Base-by-base conservation (phyloP, 2,329 filamentous ascomycete species). In the Aspergillus fijiensis region DNA sequence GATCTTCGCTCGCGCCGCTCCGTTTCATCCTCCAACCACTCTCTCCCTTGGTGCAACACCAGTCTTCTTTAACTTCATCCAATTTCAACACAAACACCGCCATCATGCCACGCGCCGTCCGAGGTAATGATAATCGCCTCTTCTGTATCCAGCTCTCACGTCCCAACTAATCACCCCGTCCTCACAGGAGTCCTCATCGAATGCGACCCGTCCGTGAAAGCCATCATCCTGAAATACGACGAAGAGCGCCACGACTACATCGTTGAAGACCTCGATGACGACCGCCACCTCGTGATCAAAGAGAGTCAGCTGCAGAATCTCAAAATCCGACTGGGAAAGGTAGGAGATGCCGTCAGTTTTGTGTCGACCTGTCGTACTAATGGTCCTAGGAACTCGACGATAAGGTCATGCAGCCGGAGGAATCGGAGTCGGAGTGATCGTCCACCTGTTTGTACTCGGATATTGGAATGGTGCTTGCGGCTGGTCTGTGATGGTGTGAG, bases 191-290 rank as follows among this genome's bases (percentile, higher is more conserved):
- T 80, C 47, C 71, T 80, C 12, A 75, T 81, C 60, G 77, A 80
- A 69, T 80, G 79, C 69, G 79, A 81, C 63, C 79, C 79, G 3
- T 80, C 79, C 47, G 79, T 81, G 65, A 80, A 80, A 67, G 77
- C 79, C 48, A 79, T 81, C 65, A 80, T 81, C 57, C 70, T 80
- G 29, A 81, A 80, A 53, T 80, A 80, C 65, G 79, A 81, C 61
- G 75, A 79, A 63, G 76, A 79, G 57, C 67, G 72, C 51, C 77
- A 80, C 59, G 78, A 80, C 65, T 81, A 79, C 60, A 79, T 81
- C 39, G 77, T 81, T 52, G 79, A 81, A 59, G 79, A 81, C 52
- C 64, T 81, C 6, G 79, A 80, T 57, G 79, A 80, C 63, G 76
- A 80, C 56, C 72, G 76, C 10, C 77, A 76, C 47, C 65, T 81